These are phyloP conservation scores for Peronosclerospora sorghi DNA, from an alignment of 352 stramenopile species.

Conservation along the genomic window DNA sequence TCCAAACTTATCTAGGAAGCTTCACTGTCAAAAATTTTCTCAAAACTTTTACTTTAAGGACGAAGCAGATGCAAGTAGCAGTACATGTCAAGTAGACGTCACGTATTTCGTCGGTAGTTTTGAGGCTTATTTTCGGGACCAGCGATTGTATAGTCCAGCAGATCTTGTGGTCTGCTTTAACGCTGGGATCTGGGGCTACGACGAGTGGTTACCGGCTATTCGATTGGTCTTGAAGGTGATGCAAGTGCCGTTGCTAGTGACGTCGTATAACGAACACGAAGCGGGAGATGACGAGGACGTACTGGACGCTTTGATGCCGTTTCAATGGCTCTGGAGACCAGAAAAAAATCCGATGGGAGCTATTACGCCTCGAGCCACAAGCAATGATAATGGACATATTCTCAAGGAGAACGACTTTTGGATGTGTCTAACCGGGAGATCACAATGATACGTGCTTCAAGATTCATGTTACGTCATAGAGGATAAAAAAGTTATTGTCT, in stretches of 20 bases:
- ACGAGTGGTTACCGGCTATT: slow-evolving; percentile 75
- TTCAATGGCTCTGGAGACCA: slow-evolving; percentile 55
- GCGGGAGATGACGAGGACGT: slow-evolving; percentile 69
- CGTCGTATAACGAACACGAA: slow-evolving; percentile 79
- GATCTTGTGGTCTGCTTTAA: slow-evolving; percentile 77
- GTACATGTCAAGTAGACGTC: slow-evolving; percentile 32
- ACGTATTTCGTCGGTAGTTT: slow-evolving; percentile 68
- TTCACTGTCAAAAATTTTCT: slow-evolving; percentile 28
- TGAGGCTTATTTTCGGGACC: slow-evolving; percentile 40
- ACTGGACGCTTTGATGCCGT: slow-evolving; percentile 36
- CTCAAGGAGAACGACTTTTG: slow-evolving; percentile 76
- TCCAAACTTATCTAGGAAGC: slow-evolving; percentile 48
- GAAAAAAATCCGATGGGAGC: slow-evolving; percentile 63
- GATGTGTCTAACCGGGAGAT: slow-evolving; percentile 52
- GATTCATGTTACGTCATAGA: background rate
- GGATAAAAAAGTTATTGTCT: background rate
- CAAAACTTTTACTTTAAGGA: slow-evolving; percentile 10
- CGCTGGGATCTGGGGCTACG: slow-evolving; percentile 81
- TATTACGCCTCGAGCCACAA: slow-evolving; percentile 32
- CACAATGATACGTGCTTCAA: background rate
- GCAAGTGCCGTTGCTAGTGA: slow-evolving; percentile 57
- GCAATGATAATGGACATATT: slow-evolving; percentile 39
- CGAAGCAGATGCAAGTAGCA: background rate
- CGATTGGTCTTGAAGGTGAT: slow-evolving; percentile 44
- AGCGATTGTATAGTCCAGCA: slow-evolving; percentile 29